Conservation (phyloP, 306 rosid species). For the Astragalus glycyphyllos region DNA sequence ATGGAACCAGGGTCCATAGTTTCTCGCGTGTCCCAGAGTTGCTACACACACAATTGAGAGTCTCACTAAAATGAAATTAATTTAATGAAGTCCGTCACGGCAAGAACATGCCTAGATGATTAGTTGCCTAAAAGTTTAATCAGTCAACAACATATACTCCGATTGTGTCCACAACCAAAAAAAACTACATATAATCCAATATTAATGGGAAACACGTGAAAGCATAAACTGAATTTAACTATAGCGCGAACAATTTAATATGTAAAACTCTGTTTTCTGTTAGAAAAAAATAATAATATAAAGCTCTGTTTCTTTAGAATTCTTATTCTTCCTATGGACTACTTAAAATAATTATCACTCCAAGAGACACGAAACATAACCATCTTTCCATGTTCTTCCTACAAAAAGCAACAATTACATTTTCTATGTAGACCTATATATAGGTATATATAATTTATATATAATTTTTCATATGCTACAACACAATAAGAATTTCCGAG, state of each 20-base stretch:
- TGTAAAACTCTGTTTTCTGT: neutral
- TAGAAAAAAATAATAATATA: too few species aligned
- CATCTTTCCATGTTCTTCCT: slow-evolving; percentile 67
- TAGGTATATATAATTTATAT: slow-evolving; percentile 49
- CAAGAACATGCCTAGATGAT: neutral
- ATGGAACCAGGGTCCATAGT: too few species aligned
- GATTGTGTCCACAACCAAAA: too few species aligned
- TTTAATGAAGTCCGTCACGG: neutral
- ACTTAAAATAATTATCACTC: slow-evolving; percentile 57
- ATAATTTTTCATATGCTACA: slow-evolving; percentile 47
- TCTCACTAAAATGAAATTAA: too few species aligned
- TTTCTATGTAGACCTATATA: neutral
- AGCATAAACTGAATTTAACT: too few species aligned
- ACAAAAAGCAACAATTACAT: slow-evolving; percentile 27
- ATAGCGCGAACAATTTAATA: too few species aligned
- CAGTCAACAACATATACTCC: neutral
- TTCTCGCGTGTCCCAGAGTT: too few species aligned
- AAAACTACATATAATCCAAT: too few species aligned
- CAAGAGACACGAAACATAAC: slow-evolving; percentile 42
- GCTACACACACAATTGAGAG: too few species aligned
- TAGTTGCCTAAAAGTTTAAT: neutral
- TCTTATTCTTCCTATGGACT: slow-evolving; percentile 58
- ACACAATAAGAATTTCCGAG: slow-evolving; percentile 39
- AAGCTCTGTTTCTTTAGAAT: neutral
- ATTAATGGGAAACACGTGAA: too few species aligned